Base-by-base conservation (phyloP, 345 rosid species). In the thale cress (Arabidopsis thaliana) region DNA sequence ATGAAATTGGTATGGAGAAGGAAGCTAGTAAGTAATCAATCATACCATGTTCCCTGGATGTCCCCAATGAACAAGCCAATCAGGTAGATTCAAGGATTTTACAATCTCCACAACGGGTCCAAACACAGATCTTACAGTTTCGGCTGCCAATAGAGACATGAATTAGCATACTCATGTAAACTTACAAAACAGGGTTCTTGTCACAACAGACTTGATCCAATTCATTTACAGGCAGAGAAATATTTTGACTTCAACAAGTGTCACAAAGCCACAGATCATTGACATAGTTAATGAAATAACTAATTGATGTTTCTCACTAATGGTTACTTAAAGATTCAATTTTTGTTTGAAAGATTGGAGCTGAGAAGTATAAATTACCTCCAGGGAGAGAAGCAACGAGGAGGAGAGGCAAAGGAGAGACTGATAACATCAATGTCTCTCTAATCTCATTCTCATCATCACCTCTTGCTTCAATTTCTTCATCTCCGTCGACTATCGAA, bases 61-160 rank as follows among this genome's bases (percentile, higher is more conserved):
- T 25, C 95, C 98, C 97, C 97, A 95, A 25, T 95, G 99, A 59
- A 94, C 93, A 42, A 94, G 97, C 97, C 93, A 90, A 22, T 53
- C 91, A 63, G 97, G 97, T 64, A 92, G 90, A 79, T 85, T 87
- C 84, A 56, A 83, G 7, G 94, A 83, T 73, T 88, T 85, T 59
- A 95, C 91, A 71, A 89, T 74, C 85, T 95, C 97, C 81, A 82
- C 96, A 59, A 90, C 83, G 9, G 99, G 97, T 53, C 84, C 90
- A 44, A 85, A 73, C 8, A 85, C 80, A 82, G 96, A 87, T 65
- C 82, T 87, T 59, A 90, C 83, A 33, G 84, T 74, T 59, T 84
- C 93, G 82, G 93, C 96, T 95, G 88, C 72, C 67, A 69, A 49
- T 66, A 73, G 41, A 53, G 41, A 75, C 8, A 74, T 32, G 72